Evolutionary conservation across 306 rosid genomes (phyloP), one percentile per base, ranked within the genome.

Genomic region (Psophocarpus tetragonolobus): DNA sequence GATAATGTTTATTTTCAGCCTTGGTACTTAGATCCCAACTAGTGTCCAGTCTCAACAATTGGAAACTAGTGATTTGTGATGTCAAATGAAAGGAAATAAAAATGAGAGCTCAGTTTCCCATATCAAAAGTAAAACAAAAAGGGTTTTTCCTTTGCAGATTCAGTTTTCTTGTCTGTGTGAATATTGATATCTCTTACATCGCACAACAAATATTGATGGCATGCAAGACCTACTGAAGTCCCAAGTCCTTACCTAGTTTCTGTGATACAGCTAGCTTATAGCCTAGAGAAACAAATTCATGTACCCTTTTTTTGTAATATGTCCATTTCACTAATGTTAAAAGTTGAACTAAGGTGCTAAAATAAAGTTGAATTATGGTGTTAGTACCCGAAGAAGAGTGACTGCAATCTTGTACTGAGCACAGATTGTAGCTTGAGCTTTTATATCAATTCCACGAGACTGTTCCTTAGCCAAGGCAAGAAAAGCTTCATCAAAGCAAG

Each of bases 381-480:
- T 67, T 9, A 33, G 75, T 90, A 93, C 98, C 98, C 82, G 93
- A 67, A 94, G 98, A 76, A 94, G 97, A 83, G 92, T 89, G 72
- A 94, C 97, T 36, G 98, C 97, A 71, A 89, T 85, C 91, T 94
- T 94, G 84, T 94, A 94, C 75, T 94, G 98, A 39, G 98, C 98
- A 85, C 97, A 92, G 62, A 92, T 94, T 82, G 98, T 94, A 18
- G 97, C 98, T 80, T 94, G 98, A 35, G 98, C 94, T 83, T 94
- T 94, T 72, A 92, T 94, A 89, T 94, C 98, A 85, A 90, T 91
- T 71, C 96, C 98, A 39, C 98, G 98, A 78, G 98, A 92, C 77
- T 92, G 86, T 76, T 94, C 98, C 87, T 94, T 94, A 18, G 98
- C 98, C 75, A 94, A 81, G 45, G 98, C 97, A 62, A 94, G 96